Evolutionary conservation across 1,284 basidiomycete genomes (phyloP).

Genomic region (Stereum hirsutum): DNA sequence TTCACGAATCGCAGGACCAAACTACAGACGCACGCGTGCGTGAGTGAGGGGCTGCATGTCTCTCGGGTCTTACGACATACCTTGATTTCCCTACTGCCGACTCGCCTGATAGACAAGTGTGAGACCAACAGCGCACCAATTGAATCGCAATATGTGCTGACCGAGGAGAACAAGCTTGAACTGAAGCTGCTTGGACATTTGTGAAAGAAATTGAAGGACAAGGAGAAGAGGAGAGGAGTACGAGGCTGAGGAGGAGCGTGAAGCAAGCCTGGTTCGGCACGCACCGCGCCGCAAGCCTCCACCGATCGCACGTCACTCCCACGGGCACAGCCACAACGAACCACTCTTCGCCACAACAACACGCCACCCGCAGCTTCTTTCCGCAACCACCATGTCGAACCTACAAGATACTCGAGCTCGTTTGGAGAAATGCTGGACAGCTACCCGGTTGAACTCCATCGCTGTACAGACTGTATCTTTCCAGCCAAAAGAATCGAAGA

Average conservation of each 20-base stretch:
- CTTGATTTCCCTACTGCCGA: slow-evolving; percentile 97
- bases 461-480: neutral
- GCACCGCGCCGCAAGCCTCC: too few relatives aligned
- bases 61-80: slow-evolving; percentile 28
- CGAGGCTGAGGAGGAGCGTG: too few relatives aligned
- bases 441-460: neutral
- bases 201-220: too few relatives aligned
- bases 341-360: too few relatives aligned
- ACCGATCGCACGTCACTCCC: too few relatives aligned
- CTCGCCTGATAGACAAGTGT: slow-evolving; percentile 53
- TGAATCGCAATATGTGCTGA: slow-evolving; percentile 24
- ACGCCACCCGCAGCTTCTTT: too few relatives aligned
- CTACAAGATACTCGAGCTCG: neutral
- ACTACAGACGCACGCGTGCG: slow-evolving; percentile 30
- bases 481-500: neutral
- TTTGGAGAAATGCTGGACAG: neutral
- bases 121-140: slow-evolving; percentile 1
- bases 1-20: slow-evolving; percentile 93
- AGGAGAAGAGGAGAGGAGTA: slow-evolving; percentile 15
- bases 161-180: slow-evolving; percentile 91
- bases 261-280: too few relatives aligned
- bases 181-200: slow-evolving; percentile 82
- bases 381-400: neutral
- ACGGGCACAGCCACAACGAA: too few relatives aligned
- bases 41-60: neutral